A percentile compares a stretch with the other conserved stretches of the same genome.
phyloP scores from a whole-genome alignment of 108 stramenopile genomes.

The Phaeodactylum tricornutum region DNA sequence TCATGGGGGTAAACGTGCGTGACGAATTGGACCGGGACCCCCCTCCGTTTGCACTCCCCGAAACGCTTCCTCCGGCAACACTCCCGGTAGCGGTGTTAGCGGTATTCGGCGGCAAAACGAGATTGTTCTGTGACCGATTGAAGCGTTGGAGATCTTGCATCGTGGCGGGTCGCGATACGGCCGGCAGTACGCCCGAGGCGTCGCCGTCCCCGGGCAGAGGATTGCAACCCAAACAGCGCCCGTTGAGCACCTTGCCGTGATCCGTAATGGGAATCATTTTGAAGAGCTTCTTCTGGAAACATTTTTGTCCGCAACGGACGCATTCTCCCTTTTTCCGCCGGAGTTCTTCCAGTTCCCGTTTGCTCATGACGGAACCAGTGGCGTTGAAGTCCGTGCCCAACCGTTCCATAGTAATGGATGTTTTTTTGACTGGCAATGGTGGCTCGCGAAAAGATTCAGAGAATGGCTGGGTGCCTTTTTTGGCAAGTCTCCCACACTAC shows the following conservation, averaged over 20 bases:
- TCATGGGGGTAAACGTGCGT: too few relatives aligned
- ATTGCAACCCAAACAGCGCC: conserved; percentile 56
- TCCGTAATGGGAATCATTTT: conserved; percentile 53
- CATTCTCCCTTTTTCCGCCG: conserved; percentile 66
- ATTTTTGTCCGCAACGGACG: conserved; percentile 59
- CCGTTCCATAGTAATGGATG: too few relatives aligned
- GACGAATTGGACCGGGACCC: too few relatives aligned
- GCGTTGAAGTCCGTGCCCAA: conserved; percentile 56
- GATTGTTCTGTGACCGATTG: conserved; percentile 15
- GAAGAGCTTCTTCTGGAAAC: conserved; percentile 65
- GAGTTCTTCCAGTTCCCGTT: conserved; percentile 32
- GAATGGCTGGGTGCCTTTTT: too few relatives aligned
- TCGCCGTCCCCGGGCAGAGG: conserved; percentile 16
- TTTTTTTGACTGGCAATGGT: too few relatives aligned
- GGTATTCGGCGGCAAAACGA: neutral
- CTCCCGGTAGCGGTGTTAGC: neutral
- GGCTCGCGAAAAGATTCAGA: too few relatives aligned
- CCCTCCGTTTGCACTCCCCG: too few relatives aligned
- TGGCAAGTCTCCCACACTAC: too few relatives aligned
- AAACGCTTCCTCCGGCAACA: neutral
- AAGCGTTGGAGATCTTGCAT: conserved; percentile 23
- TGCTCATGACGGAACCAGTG: conserved; percentile 58
- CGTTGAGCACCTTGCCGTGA: conserved; percentile 50
- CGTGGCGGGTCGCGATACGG: conserved; percentile 13
- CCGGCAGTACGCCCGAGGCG: neutral